A percentile compares a stretch with the other conserved stretches of the same genome.
phyloP scores from a whole-genome alignment of 2,329 filamentous ascomycete species.

The Stemphylium beticola region DNA sequence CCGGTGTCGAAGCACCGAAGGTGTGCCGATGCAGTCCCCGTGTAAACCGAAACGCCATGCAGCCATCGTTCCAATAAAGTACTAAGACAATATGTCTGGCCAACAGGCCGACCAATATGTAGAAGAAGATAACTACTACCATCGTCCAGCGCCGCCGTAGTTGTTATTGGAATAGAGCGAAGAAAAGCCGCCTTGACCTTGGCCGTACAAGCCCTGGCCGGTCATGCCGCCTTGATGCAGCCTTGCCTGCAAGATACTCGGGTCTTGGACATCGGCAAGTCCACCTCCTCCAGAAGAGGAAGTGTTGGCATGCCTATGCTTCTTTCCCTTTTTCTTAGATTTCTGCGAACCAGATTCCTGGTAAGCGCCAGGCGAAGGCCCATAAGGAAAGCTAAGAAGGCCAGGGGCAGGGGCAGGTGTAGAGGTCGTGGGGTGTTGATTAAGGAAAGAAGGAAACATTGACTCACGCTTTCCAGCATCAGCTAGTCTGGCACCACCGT shows the following conservation, averaged over 20 bases:
- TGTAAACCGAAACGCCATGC: conserved; percentile 48
- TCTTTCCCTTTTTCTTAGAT: conserved; percentile 99
- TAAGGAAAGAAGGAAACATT: conserved; percentile 90
- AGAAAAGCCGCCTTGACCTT: conserved; percentile 92
- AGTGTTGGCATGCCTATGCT: conserved; percentile 99
- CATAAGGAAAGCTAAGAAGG: conserved; percentile 91
- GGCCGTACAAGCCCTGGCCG: conserved; percentile 88
- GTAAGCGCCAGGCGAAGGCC: conserved; percentile 81
- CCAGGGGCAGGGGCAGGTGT: conserved; percentile 87
- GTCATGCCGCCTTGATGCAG: conserved; percentile 85
- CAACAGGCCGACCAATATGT: conserved; percentile 36
- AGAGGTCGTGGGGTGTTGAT: conserved; percentile 82
- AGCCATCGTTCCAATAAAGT: conserved; percentile 39
- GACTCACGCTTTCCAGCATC: conserved; percentile 98
- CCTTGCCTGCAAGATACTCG: conserved; percentile 98
- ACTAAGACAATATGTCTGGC: conserved; percentile 43
- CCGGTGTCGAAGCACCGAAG: conserved; percentile 39
- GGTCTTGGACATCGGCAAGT: conserved; percentile 99
- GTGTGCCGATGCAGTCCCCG: conserved; percentile 50
- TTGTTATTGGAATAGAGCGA: conserved; percentile 75
- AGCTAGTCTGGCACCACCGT: conserved; percentile 72
- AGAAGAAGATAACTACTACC: conserved; percentile 45
- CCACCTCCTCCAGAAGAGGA: conserved; percentile 99
- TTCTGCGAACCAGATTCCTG: conserved; percentile 88
- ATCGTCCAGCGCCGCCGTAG: conserved; percentile 48